phyloP scores from a whole-genome alignment of 192 early-diverging fungal species.

The Mortierella alpina region DNA sequence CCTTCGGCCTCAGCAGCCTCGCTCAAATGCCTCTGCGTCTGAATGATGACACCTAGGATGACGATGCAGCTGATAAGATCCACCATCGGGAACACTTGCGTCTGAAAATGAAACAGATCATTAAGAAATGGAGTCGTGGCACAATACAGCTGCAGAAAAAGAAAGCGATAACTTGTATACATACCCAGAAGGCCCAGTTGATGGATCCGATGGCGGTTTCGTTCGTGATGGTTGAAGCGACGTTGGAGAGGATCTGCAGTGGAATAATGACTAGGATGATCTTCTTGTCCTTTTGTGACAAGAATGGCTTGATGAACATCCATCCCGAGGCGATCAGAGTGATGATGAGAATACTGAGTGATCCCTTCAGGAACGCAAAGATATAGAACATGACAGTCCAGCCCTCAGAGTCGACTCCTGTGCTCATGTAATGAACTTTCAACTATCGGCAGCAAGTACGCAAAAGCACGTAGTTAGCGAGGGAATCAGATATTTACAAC shows the following conservation, averaged over 20 bases:
- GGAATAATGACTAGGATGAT: conserved; percentile 65
- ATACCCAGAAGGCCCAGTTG: conserved; percentile 66
- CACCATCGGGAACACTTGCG: conserved; percentile 55
- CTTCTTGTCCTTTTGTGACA: conserved; percentile 63
- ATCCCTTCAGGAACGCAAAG: conserved; percentile 64
- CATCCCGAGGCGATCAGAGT: conserved; percentile 65
- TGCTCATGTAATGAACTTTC: conserved; percentile 61
- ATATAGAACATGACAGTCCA: conserved; percentile 68
- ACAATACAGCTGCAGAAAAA: neutral
- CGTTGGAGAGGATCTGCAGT: conserved; percentile 63
- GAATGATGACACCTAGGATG: conserved; percentile 63
- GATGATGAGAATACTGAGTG: conserved; percentile 64
- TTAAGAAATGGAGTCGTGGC: neutral
- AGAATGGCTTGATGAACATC: conserved; percentile 70
- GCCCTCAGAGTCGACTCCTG: conserved; percentile 60
- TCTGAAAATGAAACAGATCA: conserved; percentile 16
- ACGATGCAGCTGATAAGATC: conserved; percentile 60
- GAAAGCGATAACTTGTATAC: neutral
- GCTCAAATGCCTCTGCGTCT: conserved; percentile 61
- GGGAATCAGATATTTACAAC: neutral
- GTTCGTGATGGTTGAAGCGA: conserved; percentile 56
- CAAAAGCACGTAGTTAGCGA: neutral
- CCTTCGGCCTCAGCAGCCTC: conserved; percentile 60
- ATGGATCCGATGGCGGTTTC: conserved; percentile 64
- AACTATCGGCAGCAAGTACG: conserved; percentile 24